Base-by-base conservation (phyloP, 225 moss, liverwort and hornwort species). In the Pseudoscleropodium purum region DNA sequence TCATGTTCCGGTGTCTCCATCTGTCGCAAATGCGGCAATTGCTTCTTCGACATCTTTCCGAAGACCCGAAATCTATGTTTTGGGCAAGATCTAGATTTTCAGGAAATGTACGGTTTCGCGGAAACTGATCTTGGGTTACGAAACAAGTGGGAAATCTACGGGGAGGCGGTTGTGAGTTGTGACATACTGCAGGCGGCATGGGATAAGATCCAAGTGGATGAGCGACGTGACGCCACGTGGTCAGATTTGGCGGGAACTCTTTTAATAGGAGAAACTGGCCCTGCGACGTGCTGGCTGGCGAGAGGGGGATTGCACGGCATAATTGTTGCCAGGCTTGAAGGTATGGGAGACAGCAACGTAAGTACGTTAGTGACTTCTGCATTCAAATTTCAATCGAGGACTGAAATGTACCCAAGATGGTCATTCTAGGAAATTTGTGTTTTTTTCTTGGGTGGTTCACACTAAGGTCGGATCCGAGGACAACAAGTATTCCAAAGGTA, bases 121-220 rank as follows among this genome's bases (percentile, higher is more conserved):
- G 41, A 37, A 37, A 18, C 2, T 5, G 47, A 70, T 85, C 47
- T 79, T 60, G 8, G 2, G 0, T 0, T 0, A 0, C 0, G 7
- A 3, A 34, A 74, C 54, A 80, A 24, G 72, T 14, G 5, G 9
- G 39, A 13, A 51, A 81, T 70, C 69, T 80, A 59, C 67, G 9
- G 16, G 56, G 57, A 57, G 57, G 7, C 4, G 3, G 52, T 13
- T 64, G 6, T 7, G 56, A 3, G 31, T 39, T 30, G 29, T 4
- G 25, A 56, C 15, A 41, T 5, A 1, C 18, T 6, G 37, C 51
- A 15, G 25, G 52, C 23, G 25, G 41, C 34, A 36, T 56, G 57
- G 67, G 43, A 26, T 20, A 9, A 33, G 4, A 19, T 8, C 70
- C 63, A 89, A 31, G 89, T 89, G 91, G 89, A 83, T 45, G 77